Base-by-base conservation (phyloP, 176 grass and related monocot genomes). In the Themeda triandra region DNA sequence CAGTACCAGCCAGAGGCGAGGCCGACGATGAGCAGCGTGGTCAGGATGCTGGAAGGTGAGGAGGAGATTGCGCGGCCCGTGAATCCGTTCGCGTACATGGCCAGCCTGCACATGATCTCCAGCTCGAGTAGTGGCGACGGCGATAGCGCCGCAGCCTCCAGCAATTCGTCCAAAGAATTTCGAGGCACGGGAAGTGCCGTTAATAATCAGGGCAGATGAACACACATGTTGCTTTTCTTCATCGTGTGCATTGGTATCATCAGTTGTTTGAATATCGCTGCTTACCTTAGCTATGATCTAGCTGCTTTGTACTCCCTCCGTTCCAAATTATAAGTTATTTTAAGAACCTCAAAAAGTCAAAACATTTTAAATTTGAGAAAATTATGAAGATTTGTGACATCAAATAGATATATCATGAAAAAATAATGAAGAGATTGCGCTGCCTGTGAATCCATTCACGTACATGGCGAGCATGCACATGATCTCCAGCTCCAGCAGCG, bases 21-120 rank as follows among this genome's bases (percentile, higher is more conserved):
- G 76, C 88, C 88, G 2, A 48, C 90, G 21, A 92, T 92, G 93
- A 79, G 42, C 30, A 86, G 27, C 23, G 90, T 90, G 27, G 93
- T 90, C 11, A 77, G 88, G 82, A 92, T 92, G 93, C 79, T 95
- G 3, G 90, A 95, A 59, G 93, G 93, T 4, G 88, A 95, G 30
- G 86, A 84, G 10, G 74, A 86, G 37, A 93, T 97, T n/a, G 89
- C 86, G 5, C 54, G 69, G 12, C 89, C 89, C 0, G 73, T 76
- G 8, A 88, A 93, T 15, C 91, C 94, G 1, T 93, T 91, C 69
- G 9, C 73, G 9, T 83, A 91, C 71, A 76, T 91, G 71, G 82
- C 80, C 0, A 86, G 24, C 29, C 42, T 86, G 53, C 35, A 33
- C 42, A 17, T 29, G 24, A 80, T 48, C 27, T 82, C 37, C 33